Evolutionary conservation across 2,329 filamentous ascomycete species (phyloP), one percentile per base, ranked within the genome.

Genomic region (Basipetospora chlamydospora): DNA sequence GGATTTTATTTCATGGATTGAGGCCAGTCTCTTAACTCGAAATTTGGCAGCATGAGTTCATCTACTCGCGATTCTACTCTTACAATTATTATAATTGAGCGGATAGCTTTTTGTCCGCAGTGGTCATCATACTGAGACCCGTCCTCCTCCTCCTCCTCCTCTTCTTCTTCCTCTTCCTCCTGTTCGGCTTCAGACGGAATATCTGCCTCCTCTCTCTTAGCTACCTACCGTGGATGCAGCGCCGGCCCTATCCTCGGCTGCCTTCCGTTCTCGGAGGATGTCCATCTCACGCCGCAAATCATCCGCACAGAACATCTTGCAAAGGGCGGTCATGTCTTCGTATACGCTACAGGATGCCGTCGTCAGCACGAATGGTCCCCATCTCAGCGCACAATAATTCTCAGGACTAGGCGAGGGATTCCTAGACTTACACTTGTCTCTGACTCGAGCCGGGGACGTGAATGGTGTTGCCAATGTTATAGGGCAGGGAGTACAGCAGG

Each of bases 401-500:
- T 11, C 16, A 17, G 4, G 5, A 25, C 5, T 2, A 17, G 16
- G 7, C 13, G 28, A 9, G 11, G 3, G 16, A 17, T 13, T 8
- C 16, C 5, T 18, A 6, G 7, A 39, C 43, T 39, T 33, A 45
- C 47, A 44, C 37, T 36, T 39, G 41, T 17, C 42, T 38, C 22
- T 47, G 43, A 17, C 43, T 42, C 28, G 39, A 44, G 6, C 35
- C 39, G 11, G 46, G 43, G 20, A 47, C 40, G 17, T 42, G 37
- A 11, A 42, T 40, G 2, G 44, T 39, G 26, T 37, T 42, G 8
- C 36, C 41, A 12, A 49, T 38, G 34, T 50, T 43, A 30, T 39
- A 51, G 1, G 43, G 39, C 23, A 49, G 38, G 4, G 47, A 49
- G 33, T 53, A 51, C 7, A 51, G 37, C 3, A 47, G 38, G 33